Evolutionary conservation across 441 rosid genomes (phyloP), one percentile per base, ranked within the genome.

Genomic region (Rhodomyrtus psidioides): DNA sequence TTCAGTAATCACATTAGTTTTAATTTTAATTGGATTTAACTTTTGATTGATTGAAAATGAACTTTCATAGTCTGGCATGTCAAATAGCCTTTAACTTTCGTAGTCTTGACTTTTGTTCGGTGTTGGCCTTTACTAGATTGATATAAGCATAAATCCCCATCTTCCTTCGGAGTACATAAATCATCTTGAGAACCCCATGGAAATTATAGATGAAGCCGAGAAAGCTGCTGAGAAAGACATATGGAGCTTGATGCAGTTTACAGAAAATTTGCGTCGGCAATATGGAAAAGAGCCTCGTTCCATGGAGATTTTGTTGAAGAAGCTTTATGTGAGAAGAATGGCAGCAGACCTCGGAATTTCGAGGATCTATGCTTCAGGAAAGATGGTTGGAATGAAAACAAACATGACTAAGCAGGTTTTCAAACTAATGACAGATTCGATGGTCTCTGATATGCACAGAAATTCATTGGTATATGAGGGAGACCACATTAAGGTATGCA

Each of bases 331-430:
- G 86, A 95, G 95, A 90, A 95, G 99, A 91, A 97, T 96, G 99
- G 99, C 98, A 16, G 97, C 99, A 84, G 99, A 97, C 91, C 93
- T 97, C 86, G 99, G 98, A 91, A 94, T 97, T 81, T 91, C 88
- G 82, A 91, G 92, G 92, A 94, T 96, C 83, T 93, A 92, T 91
- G 91, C 95, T 83, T 90, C 95, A 87, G 99, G 98, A 88, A 97
- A 95, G 93, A 93, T 94, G 93, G 99, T 97, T 88, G 91, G 91
- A 88, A 94, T 95, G 99, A 88, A 94, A 92, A 93, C 98, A 85
- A 95, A 92, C 87, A 94, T 94, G 98, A 96, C 92, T 88, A 92
- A 91, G 88, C 91, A 88, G 90, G 98, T 95, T 87, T 97, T 94
- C 92, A 93, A 94, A 92, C 90, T 97, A 92, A 94, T 97, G 87